A percentile compares a stretch with the other conserved stretches of the same genome.
Evolutionary conservation across 208 protist genomes (phyloP).

Genomic region (Phytomonas sp.): DNA sequence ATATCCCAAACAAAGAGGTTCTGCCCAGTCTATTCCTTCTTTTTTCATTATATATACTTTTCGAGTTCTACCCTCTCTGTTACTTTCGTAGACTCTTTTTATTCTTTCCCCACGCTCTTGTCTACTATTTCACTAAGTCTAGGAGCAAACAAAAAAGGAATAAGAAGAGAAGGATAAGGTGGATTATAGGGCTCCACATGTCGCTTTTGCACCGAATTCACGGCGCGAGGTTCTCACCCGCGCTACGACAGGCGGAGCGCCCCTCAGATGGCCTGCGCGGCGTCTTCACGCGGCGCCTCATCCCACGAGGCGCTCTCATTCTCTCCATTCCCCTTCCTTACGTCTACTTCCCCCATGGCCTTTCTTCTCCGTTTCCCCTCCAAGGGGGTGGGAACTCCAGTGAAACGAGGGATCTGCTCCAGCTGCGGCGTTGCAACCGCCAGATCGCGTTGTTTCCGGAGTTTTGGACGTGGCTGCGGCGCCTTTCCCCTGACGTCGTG

Average conservation of each 20-base stretch:
- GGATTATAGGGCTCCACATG: conserved; percentile 3
- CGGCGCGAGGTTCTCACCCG: conserved; percentile 15
- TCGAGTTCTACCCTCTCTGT: neutral
- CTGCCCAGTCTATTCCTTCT: neutral
- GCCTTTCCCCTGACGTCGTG: conserved; percentile 29
- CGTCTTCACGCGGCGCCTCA: conserved; percentile 21
- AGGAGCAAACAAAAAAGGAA: neutral
- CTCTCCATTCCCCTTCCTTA: conserved; percentile 45
- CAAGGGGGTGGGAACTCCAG: neutral
- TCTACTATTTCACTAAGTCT: neutral
- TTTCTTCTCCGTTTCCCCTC: neutral
- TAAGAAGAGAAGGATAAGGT: neutral
- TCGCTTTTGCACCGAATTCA: conserved; percentile 18
- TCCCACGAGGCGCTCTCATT: conserved; percentile 33
- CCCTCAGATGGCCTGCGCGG: conserved; percentile 52
- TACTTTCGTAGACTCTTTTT: neutral
- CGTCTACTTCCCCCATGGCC: conserved; percentile 39
- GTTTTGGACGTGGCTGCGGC: conserved; percentile 41
- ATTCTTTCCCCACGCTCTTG: too few relatives aligned
- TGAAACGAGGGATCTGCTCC: neutral
- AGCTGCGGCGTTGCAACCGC: conserved; percentile 50
- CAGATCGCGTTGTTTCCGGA: conserved; percentile 51
- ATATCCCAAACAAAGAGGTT: neutral
- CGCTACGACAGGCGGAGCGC: conserved; percentile 25
- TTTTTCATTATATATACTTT: neutral